phyloP scores from a whole-genome alignment of 495 filamentous ascomycete species.

The Hyphodiscus hymeniophilus region DNA sequence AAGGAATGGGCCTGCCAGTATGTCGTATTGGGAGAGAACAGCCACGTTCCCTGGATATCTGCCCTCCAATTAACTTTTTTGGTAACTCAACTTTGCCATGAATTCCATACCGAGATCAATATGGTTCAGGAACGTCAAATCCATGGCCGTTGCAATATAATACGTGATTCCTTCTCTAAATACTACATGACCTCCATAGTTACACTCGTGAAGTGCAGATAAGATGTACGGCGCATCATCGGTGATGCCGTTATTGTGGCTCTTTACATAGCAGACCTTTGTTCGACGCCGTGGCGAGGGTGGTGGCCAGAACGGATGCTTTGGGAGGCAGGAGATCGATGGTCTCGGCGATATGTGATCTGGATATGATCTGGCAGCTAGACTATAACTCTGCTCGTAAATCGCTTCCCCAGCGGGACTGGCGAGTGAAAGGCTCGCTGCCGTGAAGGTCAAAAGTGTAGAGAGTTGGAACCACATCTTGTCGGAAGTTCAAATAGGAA shows the following conservation, averaged over 20 bases:
- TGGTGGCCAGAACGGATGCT: slow-evolving; percentile 20
- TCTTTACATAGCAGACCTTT: slow-evolving; percentile 27
- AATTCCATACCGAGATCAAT: slow-evolving; percentile 42
- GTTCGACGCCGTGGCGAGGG: slow-evolving; percentile 18
- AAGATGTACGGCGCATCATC: slow-evolving; percentile 56
- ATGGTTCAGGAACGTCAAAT: slow-evolving; percentile 54
- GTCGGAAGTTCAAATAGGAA: slow-evolving; percentile 1
- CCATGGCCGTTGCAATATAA: slow-evolving; percentile 54
- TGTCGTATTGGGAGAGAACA: slow-evolving; percentile 55
- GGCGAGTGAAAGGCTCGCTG: slow-evolving; percentile 14
- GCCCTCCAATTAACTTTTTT: slow-evolving; percentile 24
- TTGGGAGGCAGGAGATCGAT: slow-evolving; percentile 21
- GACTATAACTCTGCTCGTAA: background rate
- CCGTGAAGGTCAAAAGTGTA: slow-evolving; percentile 3
- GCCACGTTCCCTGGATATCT: slow-evolving; percentile 44
- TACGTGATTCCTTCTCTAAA: slow-evolving; percentile 49
- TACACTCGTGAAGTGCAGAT: slow-evolving; percentile 50
- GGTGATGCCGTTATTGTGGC: slow-evolving; percentile 32
- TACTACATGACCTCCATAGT: slow-evolving; percentile 58
- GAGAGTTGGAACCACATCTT: slow-evolving; percentile 17
- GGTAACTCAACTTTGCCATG: background rate
- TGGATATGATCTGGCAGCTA: background rate
- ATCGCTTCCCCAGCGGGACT: slow-evolving; percentile 9
- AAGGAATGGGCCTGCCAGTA: slow-evolving; percentile 61
- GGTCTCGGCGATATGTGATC: slow-evolving; percentile 23